Evolutionary conservation across 495 filamentous ascomycete genomes (phyloP).

Genomic region (Annulohypoxylon moriforme): DNA sequence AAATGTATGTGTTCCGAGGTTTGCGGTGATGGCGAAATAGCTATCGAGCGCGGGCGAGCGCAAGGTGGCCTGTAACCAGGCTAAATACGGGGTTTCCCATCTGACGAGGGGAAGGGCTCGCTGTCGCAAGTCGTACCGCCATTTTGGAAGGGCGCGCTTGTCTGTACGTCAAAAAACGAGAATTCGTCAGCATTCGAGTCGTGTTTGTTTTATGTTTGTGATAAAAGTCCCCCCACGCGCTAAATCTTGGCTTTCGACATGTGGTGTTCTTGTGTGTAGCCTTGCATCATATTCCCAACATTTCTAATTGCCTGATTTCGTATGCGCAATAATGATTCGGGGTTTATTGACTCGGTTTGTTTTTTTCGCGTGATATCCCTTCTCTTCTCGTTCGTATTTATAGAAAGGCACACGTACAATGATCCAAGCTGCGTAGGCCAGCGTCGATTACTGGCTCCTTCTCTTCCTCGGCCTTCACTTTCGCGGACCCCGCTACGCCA

Average conservation of each 20-base stretch:
- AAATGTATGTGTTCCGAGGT: slow-evolving; percentile 97
- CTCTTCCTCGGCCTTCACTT: slow-evolving; percentile 34
- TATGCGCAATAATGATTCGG: background rate
- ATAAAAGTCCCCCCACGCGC: slow-evolving; percentile 1
- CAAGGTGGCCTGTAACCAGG: slow-evolving; percentile 79
- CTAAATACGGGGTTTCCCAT: slow-evolving; percentile 95
- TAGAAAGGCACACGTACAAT: slow-evolving; percentile 68
- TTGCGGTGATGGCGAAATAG: slow-evolving; percentile 96
- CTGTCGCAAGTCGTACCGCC: slow-evolving; percentile 88
- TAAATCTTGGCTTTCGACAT: background rate
- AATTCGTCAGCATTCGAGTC: slow-evolving; percentile 12
- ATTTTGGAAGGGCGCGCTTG: slow-evolving; percentile 82
- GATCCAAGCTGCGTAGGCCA: slow-evolving; percentile 76
- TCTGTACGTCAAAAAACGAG: slow-evolving; percentile 65
- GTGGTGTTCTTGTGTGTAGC: background rate
- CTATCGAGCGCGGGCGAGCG: slow-evolving; percentile 87
- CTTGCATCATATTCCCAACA: background rate
- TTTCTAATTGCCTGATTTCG: background rate
- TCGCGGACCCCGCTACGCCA: slow-evolving; percentile 35
- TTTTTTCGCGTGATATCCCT: background rate
- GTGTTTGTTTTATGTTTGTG: slow-evolving; percentile 1
- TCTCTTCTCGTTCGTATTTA: background rate
- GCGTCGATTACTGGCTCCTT: slow-evolving; percentile 70
- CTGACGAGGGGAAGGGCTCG: slow-evolving; percentile 85
- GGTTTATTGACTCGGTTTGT: no score